Evolutionary conservation across 2,329 filamentous ascomycete genomes (phyloP), one percentile per base, ranked within the genome.

Genomic region (Penicillium frequentans): DNA sequence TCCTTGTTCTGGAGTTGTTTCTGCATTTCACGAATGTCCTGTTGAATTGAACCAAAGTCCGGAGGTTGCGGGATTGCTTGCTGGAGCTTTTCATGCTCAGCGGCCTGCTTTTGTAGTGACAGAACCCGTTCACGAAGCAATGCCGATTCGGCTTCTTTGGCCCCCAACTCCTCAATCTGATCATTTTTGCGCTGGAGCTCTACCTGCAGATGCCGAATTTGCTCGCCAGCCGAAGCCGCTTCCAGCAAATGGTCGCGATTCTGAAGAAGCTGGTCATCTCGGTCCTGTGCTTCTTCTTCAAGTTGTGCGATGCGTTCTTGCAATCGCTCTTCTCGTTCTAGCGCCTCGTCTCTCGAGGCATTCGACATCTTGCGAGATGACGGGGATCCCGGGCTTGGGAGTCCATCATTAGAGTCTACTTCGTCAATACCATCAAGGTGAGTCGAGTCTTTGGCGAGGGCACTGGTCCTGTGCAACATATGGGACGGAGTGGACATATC

Each of bases 401-500:
- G 61, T 11, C 60, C 52, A 46, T 71, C 68, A 19, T 65, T 61
- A 1, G 71, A 66, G 27, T 69, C 64, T 53, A 76, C 74, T 50
- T 75, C 39, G 19, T 42, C 71, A 21, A 75, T 74, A 27, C 70
- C 68, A 51, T 75, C 73, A 9, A 76, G 56, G 21, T 72, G 71
- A 1, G 70, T 73, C 8, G 64, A 64, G 44, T 75, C 73, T 47
- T 67, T 71, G 0, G 60, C 62, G 2, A 66, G 52, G 1, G 55
- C 63, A 37, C 64, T 66, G 6, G 58, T 66, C 31, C 73, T 59
- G 51, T 70, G 71, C 51, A 77, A 59, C 9, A 78, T 33, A 58
- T 77, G 75, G 19, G 74, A 76, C 5, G 75, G 75, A 0, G 75
- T 78, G 1, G 75, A 78, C 71, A 77, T 77, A 53, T 77, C 75